Percentiles rank a stretch among this genome's conserved stretches.
These are phyloP conservation scores for Agarophyton chilense DNA, from an alignment of 23 red algal species.

Conservation along the genomic window DNA sequence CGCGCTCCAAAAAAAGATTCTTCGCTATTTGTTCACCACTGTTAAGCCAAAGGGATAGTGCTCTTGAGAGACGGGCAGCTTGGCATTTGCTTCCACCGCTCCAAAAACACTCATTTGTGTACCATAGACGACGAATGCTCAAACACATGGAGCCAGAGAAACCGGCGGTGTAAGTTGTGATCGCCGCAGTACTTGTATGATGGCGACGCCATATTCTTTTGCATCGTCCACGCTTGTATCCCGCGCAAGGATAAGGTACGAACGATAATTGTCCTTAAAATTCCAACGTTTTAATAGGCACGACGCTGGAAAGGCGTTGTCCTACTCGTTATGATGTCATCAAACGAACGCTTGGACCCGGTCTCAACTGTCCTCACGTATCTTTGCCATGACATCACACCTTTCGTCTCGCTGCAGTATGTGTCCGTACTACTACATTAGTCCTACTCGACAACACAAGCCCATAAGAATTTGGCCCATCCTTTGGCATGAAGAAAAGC, in stretches of 20 bases:
- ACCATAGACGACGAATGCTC: neutral
- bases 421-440: neutral
- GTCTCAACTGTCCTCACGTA: neutral
- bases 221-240: neutral
- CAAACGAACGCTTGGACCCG: neutral
- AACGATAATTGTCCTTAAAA: neutral
- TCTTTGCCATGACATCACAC: neutral
- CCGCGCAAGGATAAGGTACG: constrained; percentile 5
- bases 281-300: neutral
- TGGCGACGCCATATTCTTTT: neutral
- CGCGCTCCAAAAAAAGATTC: neutral
- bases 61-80: neutral
- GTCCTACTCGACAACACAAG: neutral
- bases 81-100: neutral
- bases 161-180: neutral
- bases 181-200: neutral
- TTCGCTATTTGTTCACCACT: neutral
- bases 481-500: too few relatives aligned
- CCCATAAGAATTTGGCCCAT: too few relatives aligned
- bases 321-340: neutral
- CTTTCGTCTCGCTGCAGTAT: neutral
- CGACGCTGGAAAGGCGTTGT: neutral
- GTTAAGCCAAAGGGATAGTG: too few relatives aligned
- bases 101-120: neutral
- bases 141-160: neutral